These are phyloP conservation scores for Termitomyces sp. DNA, from an alignment of 768 basidiomycete genomes.

Conservation along the genomic window DNA sequence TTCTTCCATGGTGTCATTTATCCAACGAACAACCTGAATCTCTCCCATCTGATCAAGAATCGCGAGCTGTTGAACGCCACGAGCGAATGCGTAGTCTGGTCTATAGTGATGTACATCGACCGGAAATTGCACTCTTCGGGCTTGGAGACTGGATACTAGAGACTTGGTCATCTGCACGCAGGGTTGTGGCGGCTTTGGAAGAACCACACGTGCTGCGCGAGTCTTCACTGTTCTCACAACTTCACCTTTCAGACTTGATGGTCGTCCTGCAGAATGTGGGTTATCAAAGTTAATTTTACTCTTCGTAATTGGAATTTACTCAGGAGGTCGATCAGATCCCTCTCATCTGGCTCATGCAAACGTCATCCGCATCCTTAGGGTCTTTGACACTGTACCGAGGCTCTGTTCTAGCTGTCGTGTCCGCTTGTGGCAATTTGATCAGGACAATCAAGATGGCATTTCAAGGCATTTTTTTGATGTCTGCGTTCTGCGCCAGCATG, in stretches of 20 bases:
- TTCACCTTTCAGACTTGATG: slow-evolving; percentile 60
- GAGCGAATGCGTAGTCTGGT: slow-evolving; percentile 73
- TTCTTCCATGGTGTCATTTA: slow-evolving; percentile 46
- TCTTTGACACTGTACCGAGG: slow-evolving; percentile 78
- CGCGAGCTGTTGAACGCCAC: slow-evolving; percentile 60
- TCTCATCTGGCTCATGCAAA: slow-evolving; percentile 64
- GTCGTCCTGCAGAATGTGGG: slow-evolving; percentile 61
- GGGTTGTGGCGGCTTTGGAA: slow-evolving; percentile 53
- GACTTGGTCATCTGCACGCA: slow-evolving; percentile 66
- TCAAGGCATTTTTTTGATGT: slow-evolving; percentile 82
- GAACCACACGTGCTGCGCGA: slow-evolving; percentile 34
- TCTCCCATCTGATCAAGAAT: slow-evolving; percentile 48
- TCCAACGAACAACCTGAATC: slow-evolving; percentile 35
- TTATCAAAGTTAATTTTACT: slow-evolving; percentile 28
- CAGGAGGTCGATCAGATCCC: slow-evolving; percentile 48
- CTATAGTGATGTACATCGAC: slow-evolving; percentile 69
- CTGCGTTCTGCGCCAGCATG: slow-evolving; percentile 77
- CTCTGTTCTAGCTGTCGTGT: slow-evolving; percentile 67
- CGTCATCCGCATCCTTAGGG: slow-evolving; percentile 70
- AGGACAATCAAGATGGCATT: slow-evolving; percentile 70
- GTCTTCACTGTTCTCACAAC: slow-evolving; percentile 45
- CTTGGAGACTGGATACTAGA: slow-evolving; percentile 81
- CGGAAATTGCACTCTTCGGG: slow-evolving; percentile 78
- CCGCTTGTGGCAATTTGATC: slow-evolving; percentile 56
- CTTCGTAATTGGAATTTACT: slow-evolving; percentile 12